phyloP scores from a whole-genome alignment of 371 early-diverging fungal genomes.

The Phascolomyces articulosus region DNA sequence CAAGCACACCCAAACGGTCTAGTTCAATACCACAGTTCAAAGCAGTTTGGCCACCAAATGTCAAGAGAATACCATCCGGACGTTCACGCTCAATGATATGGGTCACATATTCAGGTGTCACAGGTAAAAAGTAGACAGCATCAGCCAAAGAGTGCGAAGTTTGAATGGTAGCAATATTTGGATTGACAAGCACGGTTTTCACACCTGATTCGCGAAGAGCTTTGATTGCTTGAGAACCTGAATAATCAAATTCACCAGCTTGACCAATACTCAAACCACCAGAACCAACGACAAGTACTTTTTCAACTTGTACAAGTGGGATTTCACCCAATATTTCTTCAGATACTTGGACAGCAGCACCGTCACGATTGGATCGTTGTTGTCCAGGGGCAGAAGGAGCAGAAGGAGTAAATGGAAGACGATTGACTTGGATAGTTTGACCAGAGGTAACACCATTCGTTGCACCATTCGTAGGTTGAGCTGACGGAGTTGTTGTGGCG shows the following conservation, averaged over 20 bases:
- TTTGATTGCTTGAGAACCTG: constrained; percentile 94
- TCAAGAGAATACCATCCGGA: constrained; percentile 90
- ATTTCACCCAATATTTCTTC: constrained; percentile 56
- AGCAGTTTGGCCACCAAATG: constrained; percentile 96
- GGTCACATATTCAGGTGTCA: constrained; percentile 87
- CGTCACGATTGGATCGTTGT: constrained; percentile 22
- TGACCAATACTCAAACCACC: constrained; percentile 96
- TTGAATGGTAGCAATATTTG: constrained; percentile 97
- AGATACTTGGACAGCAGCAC: constrained; percentile 51
- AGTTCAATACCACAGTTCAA: constrained; percentile 91
- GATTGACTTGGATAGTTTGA: background rate
- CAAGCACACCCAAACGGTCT: constrained; percentile 78
- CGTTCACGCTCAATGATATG: constrained; percentile 87
- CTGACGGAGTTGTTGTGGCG: background rate
- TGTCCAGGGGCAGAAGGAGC: background rate
- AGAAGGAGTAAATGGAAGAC: constrained; percentile 4
- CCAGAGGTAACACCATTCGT: background rate
- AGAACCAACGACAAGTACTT: constrained; percentile 89
- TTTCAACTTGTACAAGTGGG: constrained; percentile 69
- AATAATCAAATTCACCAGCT: constrained; percentile 97
- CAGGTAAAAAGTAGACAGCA: constrained; percentile 93
- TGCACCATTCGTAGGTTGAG: background rate
- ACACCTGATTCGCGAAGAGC: constrained; percentile 89
- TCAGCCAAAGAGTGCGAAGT: constrained; percentile 91
- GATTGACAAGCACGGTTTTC: constrained; percentile 90